Evolutionary conservation across 257 asterid species (phyloP), one percentile per base, ranked within the genome.

Genomic region (Rauvolfia tetraphylla): DNA sequence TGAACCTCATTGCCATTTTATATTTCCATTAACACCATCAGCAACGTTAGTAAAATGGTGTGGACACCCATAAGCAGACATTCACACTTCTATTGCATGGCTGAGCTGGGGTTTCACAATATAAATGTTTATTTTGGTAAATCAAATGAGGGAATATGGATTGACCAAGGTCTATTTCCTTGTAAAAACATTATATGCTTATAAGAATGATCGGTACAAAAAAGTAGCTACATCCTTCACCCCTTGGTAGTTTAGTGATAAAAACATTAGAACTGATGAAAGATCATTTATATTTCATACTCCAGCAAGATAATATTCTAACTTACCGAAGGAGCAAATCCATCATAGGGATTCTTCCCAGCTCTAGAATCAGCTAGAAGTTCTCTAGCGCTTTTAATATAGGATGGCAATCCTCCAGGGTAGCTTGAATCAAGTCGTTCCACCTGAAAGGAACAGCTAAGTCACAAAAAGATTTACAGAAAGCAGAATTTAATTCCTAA

Each of bases 301-400:
- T 62, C 23, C 31, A 17, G 27, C 23, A 62, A 18, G 25, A 63
- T 63, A 34, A 63, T 34, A 17, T 10, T 54, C 61, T 71, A 77
- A 87, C 96, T 91, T 85, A 95, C 99, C 36, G 99, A 92, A 75
- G 99, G 98, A 67, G 91, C 80, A 86, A 95, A 95, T 77, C 98
- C 99, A 76, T 95, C 97, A 78, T 85, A 95, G 10, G 99, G 99
- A 79, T 95, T 95, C 83, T 85, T 95, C 80, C 99, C 99, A 78
- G 98, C 88, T 81, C 91, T 93, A 20, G 99, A 95, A 85, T 93
- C 97, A 34, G 97, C 96, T 81, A 95, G 87, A 83, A 95, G 98
- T 84, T 91, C 89, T 80, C 90, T 87, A 48, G 98, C 99, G 76
- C 92, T 93, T 82, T 83, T 90, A 82, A 95, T 84, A 79, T 95